Percentiles rank a stretch among this genome's conserved stretches.
phyloP scores from a whole-genome alignment of 306 rosid species.

The Quercus parvula region DNA sequence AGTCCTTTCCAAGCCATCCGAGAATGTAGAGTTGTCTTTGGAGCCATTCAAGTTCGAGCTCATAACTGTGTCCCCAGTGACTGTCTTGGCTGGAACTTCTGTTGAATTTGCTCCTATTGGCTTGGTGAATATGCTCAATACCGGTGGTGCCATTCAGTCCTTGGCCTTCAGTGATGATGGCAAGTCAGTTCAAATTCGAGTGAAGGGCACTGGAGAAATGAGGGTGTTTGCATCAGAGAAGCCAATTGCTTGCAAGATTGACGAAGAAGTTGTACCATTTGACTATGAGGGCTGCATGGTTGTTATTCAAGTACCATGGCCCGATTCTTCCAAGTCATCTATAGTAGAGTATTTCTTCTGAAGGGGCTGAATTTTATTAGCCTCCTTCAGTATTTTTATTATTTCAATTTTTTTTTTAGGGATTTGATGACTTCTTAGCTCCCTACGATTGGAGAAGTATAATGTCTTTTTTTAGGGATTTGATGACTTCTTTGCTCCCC shows the following conservation, averaged over 20 bases:
- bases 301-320: constrained; percentile 68
- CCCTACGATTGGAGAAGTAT: not conserved
- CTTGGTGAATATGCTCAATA: constrained; percentile 80
- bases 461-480: constrained; percentile 8
- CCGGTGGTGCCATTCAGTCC: constrained; percentile 74
- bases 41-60: constrained; percentile 94
- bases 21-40: constrained; percentile 51
- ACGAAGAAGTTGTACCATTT: no score
- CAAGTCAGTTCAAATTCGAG: constrained; percentile 40
- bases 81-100: constrained; percentile 28
- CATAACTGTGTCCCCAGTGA: constrained; percentile 61
- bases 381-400: not conserved
- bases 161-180: constrained; percentile 38
- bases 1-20: constrained; percentile 42
- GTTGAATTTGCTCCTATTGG: constrained; percentile 79
- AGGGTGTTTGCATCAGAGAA: constrained; percentile 66
- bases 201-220: constrained; percentile 76
- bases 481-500: constrained; percentile 6
- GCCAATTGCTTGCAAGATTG: constrained; percentile 42
- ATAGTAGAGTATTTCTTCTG: constrained; percentile 53
- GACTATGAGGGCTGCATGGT: constrained; percentile 54
- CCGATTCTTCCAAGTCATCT: constrained; percentile 52
- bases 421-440: constrained; percentile 16
- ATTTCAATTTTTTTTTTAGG: no score
- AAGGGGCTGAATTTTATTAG: not conserved